Conservation (phyloP, 140 eudicot species). For the Erigeron philadelphicus region DNA sequence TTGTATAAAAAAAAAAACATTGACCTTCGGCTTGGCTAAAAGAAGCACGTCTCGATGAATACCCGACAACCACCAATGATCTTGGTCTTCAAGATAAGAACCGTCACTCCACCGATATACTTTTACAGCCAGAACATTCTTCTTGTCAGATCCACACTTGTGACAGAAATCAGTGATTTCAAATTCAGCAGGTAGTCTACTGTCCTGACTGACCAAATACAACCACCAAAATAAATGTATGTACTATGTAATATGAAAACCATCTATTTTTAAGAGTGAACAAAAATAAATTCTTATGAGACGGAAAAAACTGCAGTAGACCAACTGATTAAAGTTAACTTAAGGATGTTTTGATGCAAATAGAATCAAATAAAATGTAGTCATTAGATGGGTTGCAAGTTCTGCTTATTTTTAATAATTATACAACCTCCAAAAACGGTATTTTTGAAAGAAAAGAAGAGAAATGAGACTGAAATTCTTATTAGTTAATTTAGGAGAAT, state of each 20-base stretch:
- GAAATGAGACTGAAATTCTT: too few relatives aligned
- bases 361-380: too few relatives aligned
- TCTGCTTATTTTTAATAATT: too few relatives aligned
- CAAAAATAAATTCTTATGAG: too few relatives aligned
- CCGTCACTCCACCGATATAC: constrained; percentile 96
- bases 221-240: constrained; percentile 12
- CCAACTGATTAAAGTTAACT: too few relatives aligned
- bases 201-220: constrained; percentile 73
- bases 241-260: background rate
- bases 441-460: too few relatives aligned
- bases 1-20: background rate
- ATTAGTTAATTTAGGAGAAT: too few relatives aligned
- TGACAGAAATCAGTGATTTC: constrained; percentile 79
- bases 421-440: too few relatives aligned
- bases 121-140: constrained; percentile 79
- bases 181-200: constrained; percentile 96
- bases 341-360: too few relatives aligned
- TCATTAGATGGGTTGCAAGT: too few relatives aligned
- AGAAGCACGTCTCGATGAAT: constrained; percentile 95
- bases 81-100: constrained; percentile 99
- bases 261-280: background rate
- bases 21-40: constrained; percentile 87
- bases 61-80: constrained; percentile 99
- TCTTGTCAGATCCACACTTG: constrained; percentile 68
- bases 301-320: too few relatives aligned